Conservation (phyloP, 148 eudicot species). For the Persicaria maculosa region DNA sequence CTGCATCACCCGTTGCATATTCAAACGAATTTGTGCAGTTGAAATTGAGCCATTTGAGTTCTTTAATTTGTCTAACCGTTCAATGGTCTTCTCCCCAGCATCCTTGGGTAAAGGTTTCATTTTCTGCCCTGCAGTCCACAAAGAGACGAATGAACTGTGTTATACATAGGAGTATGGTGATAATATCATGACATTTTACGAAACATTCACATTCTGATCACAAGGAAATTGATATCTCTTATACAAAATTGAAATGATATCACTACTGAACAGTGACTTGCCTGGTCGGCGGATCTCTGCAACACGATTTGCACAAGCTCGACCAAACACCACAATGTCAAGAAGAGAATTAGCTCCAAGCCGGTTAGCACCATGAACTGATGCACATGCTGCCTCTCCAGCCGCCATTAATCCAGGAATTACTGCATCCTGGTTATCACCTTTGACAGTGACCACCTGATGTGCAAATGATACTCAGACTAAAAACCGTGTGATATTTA, state of each 20-base stretch:
- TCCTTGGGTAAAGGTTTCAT: slow-evolving; percentile 71
- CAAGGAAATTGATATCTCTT: not conserved
- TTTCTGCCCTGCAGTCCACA: slow-evolving; percentile 49
- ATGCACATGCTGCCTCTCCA: slow-evolving; percentile 98
- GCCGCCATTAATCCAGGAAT: slow-evolving; percentile 94
- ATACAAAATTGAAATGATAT: not conserved
- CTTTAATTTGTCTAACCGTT: slow-evolving; percentile 83
- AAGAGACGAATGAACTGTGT: not conserved
- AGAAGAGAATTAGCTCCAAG: slow-evolving; percentile 98
- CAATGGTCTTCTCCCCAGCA: slow-evolving; percentile 87
- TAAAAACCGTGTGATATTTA: not conserved
- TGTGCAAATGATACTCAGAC: slow-evolving; percentile 13
- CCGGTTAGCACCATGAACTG: slow-evolving; percentile 96
- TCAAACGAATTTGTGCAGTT: slow-evolving; percentile 73
- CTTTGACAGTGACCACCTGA: slow-evolving; percentile 81
- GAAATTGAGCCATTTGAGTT: slow-evolving; percentile 80
- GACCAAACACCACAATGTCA: slow-evolving; percentile 95
- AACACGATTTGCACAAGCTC: slow-evolving; percentile 95
- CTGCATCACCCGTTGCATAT: slow-evolving; percentile 96
- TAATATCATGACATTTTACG: not conserved
- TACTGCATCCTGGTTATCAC: slow-evolving; percentile 73
- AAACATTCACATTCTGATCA: not conserved
- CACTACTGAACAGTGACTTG: slow-evolving; percentile 12
- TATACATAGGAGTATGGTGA: not conserved
- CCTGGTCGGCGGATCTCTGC: slow-evolving; percentile 86